These are phyloP conservation scores for Claviceps purpurea DNA, from an alignment of 2,329 filamentous ascomycete genomes.

Conservation along the genomic window DNA sequence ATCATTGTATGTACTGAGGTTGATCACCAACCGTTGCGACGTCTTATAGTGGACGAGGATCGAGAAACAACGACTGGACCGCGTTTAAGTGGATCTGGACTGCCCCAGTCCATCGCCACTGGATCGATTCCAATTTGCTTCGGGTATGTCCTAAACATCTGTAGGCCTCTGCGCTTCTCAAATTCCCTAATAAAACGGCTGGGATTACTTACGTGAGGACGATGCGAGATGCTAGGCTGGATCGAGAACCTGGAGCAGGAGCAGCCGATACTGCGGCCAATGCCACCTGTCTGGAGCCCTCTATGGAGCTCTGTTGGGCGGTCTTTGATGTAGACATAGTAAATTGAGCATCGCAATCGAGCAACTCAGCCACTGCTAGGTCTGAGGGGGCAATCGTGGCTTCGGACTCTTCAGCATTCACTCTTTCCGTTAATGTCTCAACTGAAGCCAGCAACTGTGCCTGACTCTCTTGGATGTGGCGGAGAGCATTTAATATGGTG, in stretches of 20 bases:
- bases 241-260: slow-evolving; percentile 22
- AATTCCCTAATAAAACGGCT: neutral
- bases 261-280: no score
- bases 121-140: slow-evolving; percentile 90
- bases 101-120: slow-evolving; percentile 79
- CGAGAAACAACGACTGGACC: slow-evolving; percentile 84
- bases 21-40: slow-evolving; percentile 56
- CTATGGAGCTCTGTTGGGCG: neutral
- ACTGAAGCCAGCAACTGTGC: slow-evolving; percentile 26
- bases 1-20: neutral
- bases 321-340: neutral
- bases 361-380: neutral
- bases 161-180: neutral
- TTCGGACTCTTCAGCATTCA: slow-evolving; percentile 9
- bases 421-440: slow-evolving; percentile 23
- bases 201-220: slow-evolving; percentile 34
- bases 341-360: neutral
- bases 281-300: neutral
- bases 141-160: slow-evolving; percentile 57
- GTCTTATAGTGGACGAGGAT: slow-evolving; percentile 58
- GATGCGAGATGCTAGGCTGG: slow-evolving; percentile 39
- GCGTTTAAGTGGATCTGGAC: slow-evolving; percentile 57
- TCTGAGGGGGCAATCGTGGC: slow-evolving; percentile 3
- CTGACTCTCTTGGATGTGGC: slow-evolving; percentile 29
- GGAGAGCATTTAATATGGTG: slow-evolving; percentile 18